These are phyloP conservation scores for Magnaporthiopsis rhizophila DNA, from an alignment of 2,329 filamentous ascomycete genomes.

Conservation along the genomic window DNA sequence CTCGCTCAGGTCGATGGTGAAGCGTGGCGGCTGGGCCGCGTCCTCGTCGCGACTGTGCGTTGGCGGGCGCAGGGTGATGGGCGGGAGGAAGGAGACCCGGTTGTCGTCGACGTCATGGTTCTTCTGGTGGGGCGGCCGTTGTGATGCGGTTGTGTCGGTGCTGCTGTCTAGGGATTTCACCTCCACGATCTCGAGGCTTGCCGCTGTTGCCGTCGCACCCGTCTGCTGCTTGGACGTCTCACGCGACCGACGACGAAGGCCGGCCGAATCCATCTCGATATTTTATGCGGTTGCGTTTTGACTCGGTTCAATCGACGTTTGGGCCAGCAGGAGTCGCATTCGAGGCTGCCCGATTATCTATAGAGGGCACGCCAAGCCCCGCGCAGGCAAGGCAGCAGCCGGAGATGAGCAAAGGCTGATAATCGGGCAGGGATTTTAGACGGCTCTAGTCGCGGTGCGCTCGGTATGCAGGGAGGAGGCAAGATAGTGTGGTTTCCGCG, in stretches of 20 bases:
- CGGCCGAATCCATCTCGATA: background rate
- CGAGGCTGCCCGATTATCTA: too few species aligned
- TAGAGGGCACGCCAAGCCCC: too few species aligned
- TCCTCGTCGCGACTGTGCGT: background rate
- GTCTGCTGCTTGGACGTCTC: background rate
- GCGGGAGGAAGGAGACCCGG: background rate
- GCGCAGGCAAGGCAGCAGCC: too few species aligned
- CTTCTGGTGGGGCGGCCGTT: too few species aligned
- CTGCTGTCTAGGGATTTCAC: too few species aligned
- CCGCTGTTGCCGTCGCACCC: background rate
- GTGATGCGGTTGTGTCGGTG: too few species aligned
- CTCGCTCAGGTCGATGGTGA: conserved; percentile 20
- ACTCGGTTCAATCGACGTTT: background rate
- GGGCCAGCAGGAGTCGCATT: too few species aligned
- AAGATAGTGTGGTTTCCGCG: too few species aligned
- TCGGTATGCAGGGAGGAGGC: too few species aligned
- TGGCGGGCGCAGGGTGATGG: background rate
- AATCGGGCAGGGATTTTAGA: too few species aligned
- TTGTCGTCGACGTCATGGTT: background rate
- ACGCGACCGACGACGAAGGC: background rate
- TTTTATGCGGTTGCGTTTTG: background rate
- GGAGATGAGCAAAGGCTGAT: too few species aligned
- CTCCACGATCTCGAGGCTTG: background rate
- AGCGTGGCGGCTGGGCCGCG: conserved; percentile 9
- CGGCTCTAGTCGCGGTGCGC: too few species aligned